phyloP scores from a whole-genome alignment of 305 asterid species.

The Stenogyne calaminthoides region DNA sequence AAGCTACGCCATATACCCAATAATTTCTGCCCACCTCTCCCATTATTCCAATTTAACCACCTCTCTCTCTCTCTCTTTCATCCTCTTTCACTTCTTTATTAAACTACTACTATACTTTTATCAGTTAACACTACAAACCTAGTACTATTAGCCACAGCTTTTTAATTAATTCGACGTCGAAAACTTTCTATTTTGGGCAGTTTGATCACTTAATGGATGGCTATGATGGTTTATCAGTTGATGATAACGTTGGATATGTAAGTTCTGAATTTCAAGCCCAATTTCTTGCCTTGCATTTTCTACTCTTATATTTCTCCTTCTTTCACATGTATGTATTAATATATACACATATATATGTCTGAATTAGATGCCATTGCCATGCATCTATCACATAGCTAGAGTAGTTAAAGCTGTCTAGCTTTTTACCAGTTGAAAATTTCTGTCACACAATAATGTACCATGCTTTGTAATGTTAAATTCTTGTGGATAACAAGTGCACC shows the following conservation, averaged over 20 bases:
- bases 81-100: too few relatives aligned
- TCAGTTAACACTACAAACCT: background rate
- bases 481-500: too few relatives aligned
- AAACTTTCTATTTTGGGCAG: background rate
- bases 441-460: too few relatives aligned
- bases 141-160: background rate
- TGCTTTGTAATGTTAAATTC: too few relatives aligned
- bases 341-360: too few relatives aligned
- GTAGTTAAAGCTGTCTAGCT: too few relatives aligned
- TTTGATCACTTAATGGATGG: conserved; percentile 36
- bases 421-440: too few relatives aligned
- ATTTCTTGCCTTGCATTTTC: too few relatives aligned
- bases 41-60: conserved; percentile 30
- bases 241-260: background rate
- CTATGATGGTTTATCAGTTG: conserved; percentile 25
- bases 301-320: background rate
- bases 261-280: background rate
- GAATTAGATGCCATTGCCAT: background rate
- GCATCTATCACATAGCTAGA: background rate
- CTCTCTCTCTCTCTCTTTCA: conserved; percentile 35
- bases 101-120: background rate
- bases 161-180: background rate
- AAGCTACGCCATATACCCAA: conserved; percentile 59
- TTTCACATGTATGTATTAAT: background rate
- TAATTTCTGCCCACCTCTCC: conserved; percentile 9